These are phyloP conservation scores for Dissoconium aciculare DNA, from an alignment of 2,329 filamentous ascomycete species.

Conservation along the genomic window DNA sequence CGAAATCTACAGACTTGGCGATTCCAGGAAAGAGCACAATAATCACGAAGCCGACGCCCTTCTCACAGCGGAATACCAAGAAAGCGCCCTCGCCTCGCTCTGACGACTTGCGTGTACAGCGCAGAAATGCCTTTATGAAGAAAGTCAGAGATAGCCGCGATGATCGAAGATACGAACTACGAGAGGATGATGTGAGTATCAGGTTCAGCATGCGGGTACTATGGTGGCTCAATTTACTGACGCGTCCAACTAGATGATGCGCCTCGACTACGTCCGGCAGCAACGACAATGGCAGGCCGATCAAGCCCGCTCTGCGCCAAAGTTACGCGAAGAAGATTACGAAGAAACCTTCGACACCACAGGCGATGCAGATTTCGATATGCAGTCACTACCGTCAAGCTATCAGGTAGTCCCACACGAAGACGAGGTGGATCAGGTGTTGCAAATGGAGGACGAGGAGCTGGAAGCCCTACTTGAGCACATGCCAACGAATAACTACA, in stretches of 20 bases:
- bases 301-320: constrained; percentile 28
- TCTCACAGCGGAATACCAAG: constrained; percentile 41
- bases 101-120: constrained; percentile 46
- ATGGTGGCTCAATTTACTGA: background rate
- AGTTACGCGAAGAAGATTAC: constrained; percentile 14
- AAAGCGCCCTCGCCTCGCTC: constrained; percentile 48
- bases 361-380: constrained; percentile 9
- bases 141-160: constrained; percentile 35
- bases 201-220: background rate
- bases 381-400: constrained; percentile 3
- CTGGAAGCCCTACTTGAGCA: constrained; percentile 31
- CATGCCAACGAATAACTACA: constrained; percentile 22
- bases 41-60: constrained; percentile 19
- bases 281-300: constrained; percentile 33
- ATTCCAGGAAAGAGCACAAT: constrained; percentile 2
- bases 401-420: constrained; percentile 10
- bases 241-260: constrained; percentile 27
- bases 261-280: constrained; percentile 31
- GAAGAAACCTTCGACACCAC: constrained; percentile 1
- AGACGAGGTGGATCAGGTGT: constrained; percentile 27
- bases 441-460: constrained; percentile 30
- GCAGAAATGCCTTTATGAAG: constrained; percentile 54
- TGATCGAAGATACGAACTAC: constrained; percentile 30
- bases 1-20: constrained; percentile 1
- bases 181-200: constrained; percentile 32